Base-by-base conservation (phyloP, 257 asterid species). In the Marsdenia floribunda region DNA sequence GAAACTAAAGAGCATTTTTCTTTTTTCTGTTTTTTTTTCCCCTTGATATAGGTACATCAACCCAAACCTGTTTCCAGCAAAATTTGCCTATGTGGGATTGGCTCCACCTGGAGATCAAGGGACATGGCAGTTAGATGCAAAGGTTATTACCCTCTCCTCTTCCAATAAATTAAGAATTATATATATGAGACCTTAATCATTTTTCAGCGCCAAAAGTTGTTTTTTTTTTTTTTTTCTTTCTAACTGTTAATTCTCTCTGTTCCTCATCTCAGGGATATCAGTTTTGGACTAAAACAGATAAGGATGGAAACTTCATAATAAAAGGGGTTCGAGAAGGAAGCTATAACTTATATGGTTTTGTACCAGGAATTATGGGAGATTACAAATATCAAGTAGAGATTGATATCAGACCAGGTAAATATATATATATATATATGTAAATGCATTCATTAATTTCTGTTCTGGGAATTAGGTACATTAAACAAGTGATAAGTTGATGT, bases 361-460 rank as follows among this genome's bases (percentile, higher is more conserved):
- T 88, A 70, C 89, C 92, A 53, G 90, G 89, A 60, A 86, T 79
- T 67, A 79, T 92, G 38, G 97, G 95, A 52, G 96, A 92, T 67
- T 92, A 85, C 77, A 81, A 84, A 68, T 68, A 68, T 75, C 89
- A 80, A 57, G 54, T 6, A 18, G 83, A 65, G 47, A 63, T 89
- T 67, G 80, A 78, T 74, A 82, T 91, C 55, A 77, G 78, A 40
- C 74, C 90, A 80, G 97, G 97, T 87, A 49, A 12, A n/a, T 26
- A 42, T 11, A n/a, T 5, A 5, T 13, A 52, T 29, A 53, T 29
- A 12, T 24, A 4, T 5, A 6, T 0, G 14, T 52, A 3, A 0
- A 52, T 52, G n/a, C 57, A 52, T 52, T 29, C 57, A 11, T 49
- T 14, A 21, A 19, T 55, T 52, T 15, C 33, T 8, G 26, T 52